A percentile compares a stretch with the other conserved stretches of the same genome.
phyloP scores from a whole-genome alignment of 2,329 filamentous ascomycete genomes.

The Hymenoscyphus repandus region DNA sequence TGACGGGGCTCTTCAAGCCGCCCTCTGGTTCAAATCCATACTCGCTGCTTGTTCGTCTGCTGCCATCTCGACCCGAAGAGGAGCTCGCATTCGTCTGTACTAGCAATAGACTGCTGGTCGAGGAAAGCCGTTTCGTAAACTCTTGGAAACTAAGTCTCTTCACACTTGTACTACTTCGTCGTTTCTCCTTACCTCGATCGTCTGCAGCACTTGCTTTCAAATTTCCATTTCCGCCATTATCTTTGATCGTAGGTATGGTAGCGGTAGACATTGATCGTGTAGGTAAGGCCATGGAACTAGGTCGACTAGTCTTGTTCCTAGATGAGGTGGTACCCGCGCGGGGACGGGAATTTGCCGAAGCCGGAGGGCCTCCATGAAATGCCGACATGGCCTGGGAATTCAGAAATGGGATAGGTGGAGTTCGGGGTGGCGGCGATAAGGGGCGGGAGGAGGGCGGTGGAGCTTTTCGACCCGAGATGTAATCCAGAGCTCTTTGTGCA shows the following conservation, averaged over 20 bases:
- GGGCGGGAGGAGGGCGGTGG: slow-evolving; percentile 17
- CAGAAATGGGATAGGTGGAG: slow-evolving; percentile 24
- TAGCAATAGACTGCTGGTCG: slow-evolving; percentile 54
- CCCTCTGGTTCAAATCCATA: slow-evolving; percentile 16
- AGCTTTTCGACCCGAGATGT: slow-evolving; percentile 28
- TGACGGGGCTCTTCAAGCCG: slow-evolving; percentile 4
- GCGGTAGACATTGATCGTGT: slow-evolving; percentile 26
- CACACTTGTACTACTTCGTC: slow-evolving; percentile 47
- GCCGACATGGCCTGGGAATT: slow-evolving; percentile 29
- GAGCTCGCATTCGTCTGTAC: slow-evolving; percentile 48
- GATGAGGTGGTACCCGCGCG: slow-evolving; percentile 22
- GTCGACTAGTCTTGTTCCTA: slow-evolving; percentile 18
- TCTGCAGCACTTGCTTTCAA: slow-evolving; percentile 14
- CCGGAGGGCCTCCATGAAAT: slow-evolving; percentile 18
- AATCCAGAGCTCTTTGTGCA: slow-evolving; percentile 31
- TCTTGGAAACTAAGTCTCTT: slow-evolving; percentile 59
- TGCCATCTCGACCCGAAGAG: slow-evolving; percentile 22
- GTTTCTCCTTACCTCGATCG: slow-evolving; percentile 34
- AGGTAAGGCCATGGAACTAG: slow-evolving; percentile 25
- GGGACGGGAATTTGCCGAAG: slow-evolving; percentile 20
- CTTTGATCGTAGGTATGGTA: slow-evolving; percentile 18
- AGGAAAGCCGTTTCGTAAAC: slow-evolving; percentile 55
- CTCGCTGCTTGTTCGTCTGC: slow-evolving; percentile 22
- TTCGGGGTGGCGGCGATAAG: slow-evolving; percentile 19
- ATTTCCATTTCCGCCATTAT: slow-evolving; percentile 15